Evolutionary conservation across 768 basidiomycete species (phyloP), one percentile per base, ranked within the genome.

Genomic region (Russula virescens): DNA sequence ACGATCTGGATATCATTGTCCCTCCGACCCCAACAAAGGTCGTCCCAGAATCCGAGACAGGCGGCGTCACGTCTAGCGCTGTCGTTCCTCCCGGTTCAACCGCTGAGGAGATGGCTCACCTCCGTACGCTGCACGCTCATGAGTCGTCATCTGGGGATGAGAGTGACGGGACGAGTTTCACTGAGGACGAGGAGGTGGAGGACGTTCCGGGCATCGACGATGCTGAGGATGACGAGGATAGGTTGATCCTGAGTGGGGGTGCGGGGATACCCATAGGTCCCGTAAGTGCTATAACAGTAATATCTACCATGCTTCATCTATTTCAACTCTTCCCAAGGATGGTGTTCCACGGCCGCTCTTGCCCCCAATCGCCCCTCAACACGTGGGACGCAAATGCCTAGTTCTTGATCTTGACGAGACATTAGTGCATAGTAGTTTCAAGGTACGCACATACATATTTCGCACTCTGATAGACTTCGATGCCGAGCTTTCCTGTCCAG

Each of bases 331-430:
- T 63, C 28, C 50, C 40, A 64, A 96, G 92, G 91, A 99, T 69
- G 96, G 96, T 14, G 72, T 81, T 23, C 92, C 93, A 14, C 81
- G 83, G 63, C 96, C 96, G 5, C 78, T 99, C n/a, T 74, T 99
- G 8, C 94, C 93, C 16, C 90, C 91, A 26, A 79, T 98, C 64
- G 77, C 84, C 4, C 83, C 87, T 13, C 85, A 89, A 19, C 90
- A 96, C 69, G 81, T 76, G 35, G 96, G 96, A 34, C 79, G 94
- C 60, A 99, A 99, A 77, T 98, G 97, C 70, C 82, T 98, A 13
- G 94, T 98, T 47, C 82, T 99, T 26, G 97, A 99, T 76, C 80
- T 99, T 45, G 96, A 99, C 68, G 96, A 99, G 76, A 99, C 97
- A 3, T 80, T 99, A 21, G 87, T 98, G 23, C 96, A 98, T 76